Evolutionary conservation across 352 stramenopile species (phyloP).

Genomic region (Phytophthora sp.): DNA sequence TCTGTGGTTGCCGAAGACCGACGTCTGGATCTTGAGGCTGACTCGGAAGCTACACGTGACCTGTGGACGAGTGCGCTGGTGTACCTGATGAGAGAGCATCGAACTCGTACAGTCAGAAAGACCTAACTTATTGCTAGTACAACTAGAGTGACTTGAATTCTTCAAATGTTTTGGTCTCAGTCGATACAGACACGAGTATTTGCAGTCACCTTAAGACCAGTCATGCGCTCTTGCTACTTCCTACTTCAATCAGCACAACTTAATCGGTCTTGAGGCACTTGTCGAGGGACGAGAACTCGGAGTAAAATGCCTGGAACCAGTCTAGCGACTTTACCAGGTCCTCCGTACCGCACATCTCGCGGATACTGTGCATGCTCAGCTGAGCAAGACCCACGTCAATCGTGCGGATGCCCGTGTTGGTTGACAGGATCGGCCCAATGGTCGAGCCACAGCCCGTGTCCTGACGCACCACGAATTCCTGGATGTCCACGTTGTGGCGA

Average conservation of each 20-base stretch:
- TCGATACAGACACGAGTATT: not conserved
- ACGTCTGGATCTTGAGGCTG: slow-evolving; percentile 71
- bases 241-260: slow-evolving; percentile 12
- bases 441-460: slow-evolving; percentile 97
- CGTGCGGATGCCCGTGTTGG: slow-evolving; percentile 94
- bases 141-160: slow-evolving; percentile 21
- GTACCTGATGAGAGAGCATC: slow-evolving; percentile 48
- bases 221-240: slow-evolving; percentile 1
- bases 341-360: slow-evolving; percentile 95
- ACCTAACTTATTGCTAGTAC: slow-evolving; percentile 26
- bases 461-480: slow-evolving; percentile 98
- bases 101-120: slow-evolving; percentile 8
- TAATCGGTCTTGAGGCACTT: slow-evolving; percentile 79
- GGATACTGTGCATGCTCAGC: slow-evolving; percentile 98
- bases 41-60: slow-evolving; percentile 69
- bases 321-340: slow-evolving; percentile 84
- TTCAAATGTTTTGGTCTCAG: slow-evolving; percentile 15
- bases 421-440: slow-evolving; percentile 97
- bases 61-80: slow-evolving; percentile 63
- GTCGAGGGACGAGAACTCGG: slow-evolving; percentile 91
- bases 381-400: slow-evolving; percentile 98
- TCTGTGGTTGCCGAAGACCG: slow-evolving; percentile 71
- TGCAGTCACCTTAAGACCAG: not conserved
- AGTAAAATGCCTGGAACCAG: slow-evolving; percentile 94
- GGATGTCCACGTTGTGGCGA: slow-evolving; percentile 84